Evolutionary conservation across 2,329 filamentous ascomycete genomes (phyloP), one percentile per base, ranked within the genome.

Genomic region (Aureobasidium leucospermi): DNA sequence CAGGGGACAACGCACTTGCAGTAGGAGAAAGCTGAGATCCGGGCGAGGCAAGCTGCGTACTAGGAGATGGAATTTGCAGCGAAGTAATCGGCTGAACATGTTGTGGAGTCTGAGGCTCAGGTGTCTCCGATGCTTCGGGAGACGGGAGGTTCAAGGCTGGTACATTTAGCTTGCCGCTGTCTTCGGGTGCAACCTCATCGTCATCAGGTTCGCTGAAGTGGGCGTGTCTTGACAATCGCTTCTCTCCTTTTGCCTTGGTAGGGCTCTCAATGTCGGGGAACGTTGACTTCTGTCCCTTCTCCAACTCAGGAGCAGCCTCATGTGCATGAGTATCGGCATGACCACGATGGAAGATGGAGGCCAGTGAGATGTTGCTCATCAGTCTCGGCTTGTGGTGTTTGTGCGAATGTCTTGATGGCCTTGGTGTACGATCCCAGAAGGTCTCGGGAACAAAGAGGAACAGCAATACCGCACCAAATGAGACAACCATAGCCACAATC

Each of bases 361-460:
- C 56, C 16, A 66, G 62, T 16, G 68, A 63, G 4, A 69, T 63
- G 6, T 66, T 65, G 31, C 60, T 60, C 19, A 61, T 28, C 31
- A 58, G 11, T 34, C 58, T 41, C n/a, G 57, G 53, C 31, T 47
- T 36, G 28, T 62, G 72, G 63, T 64, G 66, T 64, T 64, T 63
- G 69, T 66, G 75, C 10, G 52, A 57, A 53, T 63, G 70, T 57
- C 63, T 74, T 74, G 47, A 51, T 16, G 80, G 76, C 32, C 76
- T 74, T 8, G 92, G 91, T 2, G 87, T 87, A 49, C 93, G 81
- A 71, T 96, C 91, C 93, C 93, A 97, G 65, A 96, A 96, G 0
- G 91, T 96, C 74, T 97, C 93, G 0, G 93, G 93, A 0, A 96
- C 89, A 66, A 96, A 96, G 61, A 96, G 79, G 70, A 96, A 96